Evolutionary conservation across 2,329 filamentous ascomycete species (phyloP).

Genomic region (Aspergillus sp.): DNA sequence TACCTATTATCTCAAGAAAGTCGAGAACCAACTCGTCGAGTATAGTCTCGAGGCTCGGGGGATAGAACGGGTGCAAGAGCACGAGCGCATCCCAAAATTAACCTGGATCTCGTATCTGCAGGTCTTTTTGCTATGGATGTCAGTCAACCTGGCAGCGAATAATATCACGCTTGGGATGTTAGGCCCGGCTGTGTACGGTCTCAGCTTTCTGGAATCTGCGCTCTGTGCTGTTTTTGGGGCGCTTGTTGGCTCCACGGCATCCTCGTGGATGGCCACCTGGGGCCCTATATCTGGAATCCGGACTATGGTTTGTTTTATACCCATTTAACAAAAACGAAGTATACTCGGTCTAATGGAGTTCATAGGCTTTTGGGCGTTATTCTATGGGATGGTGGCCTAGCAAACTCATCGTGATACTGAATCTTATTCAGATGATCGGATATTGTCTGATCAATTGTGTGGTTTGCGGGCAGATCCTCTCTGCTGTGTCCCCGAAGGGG

Average conservation of each 20-base stretch:
- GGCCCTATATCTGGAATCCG: slow-evolving; percentile 62
- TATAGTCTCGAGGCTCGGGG: slow-evolving; percentile 58
- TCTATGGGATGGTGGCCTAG: slow-evolving; percentile 66
- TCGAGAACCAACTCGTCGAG: slow-evolving; percentile 42
- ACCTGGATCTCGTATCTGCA: slow-evolving; percentile 56
- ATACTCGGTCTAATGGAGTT: slow-evolving; percentile 6
- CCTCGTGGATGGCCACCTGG: slow-evolving; percentile 63
- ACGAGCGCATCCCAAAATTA: slow-evolving; percentile 55
- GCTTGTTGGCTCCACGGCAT: slow-evolving; percentile 54
- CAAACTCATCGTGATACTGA: slow-evolving; percentile 63
- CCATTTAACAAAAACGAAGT: not conserved
- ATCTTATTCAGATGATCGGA: slow-evolving; percentile 62
- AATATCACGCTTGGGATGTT: slow-evolving; percentile 66
- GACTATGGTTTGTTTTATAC: slow-evolving; percentile 51
- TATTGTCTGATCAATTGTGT: slow-evolving; percentile 65
- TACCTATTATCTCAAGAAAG: slow-evolving; percentile 30
- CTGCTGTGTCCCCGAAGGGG: slow-evolving; percentile 60
- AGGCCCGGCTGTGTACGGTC: slow-evolving; percentile 57
- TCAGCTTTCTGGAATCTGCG: slow-evolving; percentile 59
- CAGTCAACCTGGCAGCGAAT: slow-evolving; percentile 62
- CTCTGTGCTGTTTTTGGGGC: slow-evolving; percentile 59
- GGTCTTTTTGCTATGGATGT: slow-evolving; percentile 60
- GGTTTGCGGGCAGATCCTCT: slow-evolving; percentile 67
- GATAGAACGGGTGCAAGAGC: slow-evolving; percentile 57
- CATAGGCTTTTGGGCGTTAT: slow-evolving; percentile 57